These are phyloP conservation scores for Fusarium duplospermum DNA, from an alignment of 2,329 filamentous ascomycete species.

Conservation along the genomic window DNA sequence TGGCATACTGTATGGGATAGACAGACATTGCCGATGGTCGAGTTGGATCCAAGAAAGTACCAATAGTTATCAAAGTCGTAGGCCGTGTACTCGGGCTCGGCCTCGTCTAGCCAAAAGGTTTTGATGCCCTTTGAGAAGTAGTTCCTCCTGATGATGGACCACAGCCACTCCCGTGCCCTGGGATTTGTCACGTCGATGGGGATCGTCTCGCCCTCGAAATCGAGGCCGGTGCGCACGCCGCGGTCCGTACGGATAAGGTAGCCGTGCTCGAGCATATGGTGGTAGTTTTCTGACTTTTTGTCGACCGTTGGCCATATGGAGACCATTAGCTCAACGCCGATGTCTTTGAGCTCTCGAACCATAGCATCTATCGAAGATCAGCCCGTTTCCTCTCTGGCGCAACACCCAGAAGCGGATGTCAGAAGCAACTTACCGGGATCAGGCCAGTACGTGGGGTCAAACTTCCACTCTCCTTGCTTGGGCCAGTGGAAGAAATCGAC, in stretches of 20 bases:
- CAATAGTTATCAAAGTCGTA: constrained; percentile 76
- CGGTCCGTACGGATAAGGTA: constrained; percentile 70
- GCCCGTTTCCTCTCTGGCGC: not conserved
- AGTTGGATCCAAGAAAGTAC: constrained; percentile 50
- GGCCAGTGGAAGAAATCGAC: constrained; percentile 77
- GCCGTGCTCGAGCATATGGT: constrained; percentile 71
- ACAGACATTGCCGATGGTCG: constrained; percentile 68
- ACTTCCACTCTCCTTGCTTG: constrained; percentile 74
- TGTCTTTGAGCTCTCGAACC: constrained; percentile 68
- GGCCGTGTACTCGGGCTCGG: constrained; percentile 72
- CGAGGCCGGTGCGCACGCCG: constrained; percentile 68
- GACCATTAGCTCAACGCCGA: constrained; percentile 74
- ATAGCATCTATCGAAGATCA: constrained; percentile 61
- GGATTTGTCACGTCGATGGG: constrained; percentile 75
- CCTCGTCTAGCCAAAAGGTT: constrained; percentile 77
- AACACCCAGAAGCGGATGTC: not conserved
- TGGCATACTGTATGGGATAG: constrained; percentile 68
- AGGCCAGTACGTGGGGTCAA: constrained; percentile 73
- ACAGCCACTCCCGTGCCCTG: constrained; percentile 67
- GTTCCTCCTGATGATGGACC: constrained; percentile 68
- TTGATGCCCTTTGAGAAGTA: constrained; percentile 72
- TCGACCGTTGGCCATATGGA: constrained; percentile 78
- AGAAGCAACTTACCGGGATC: constrained; percentile 61
- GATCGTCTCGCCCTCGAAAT: constrained; percentile 68
- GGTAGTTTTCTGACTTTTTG: constrained; percentile 66